Evolutionary conservation across 2,329 filamentous ascomycete species (phyloP), one percentile per base, ranked within the genome.

Genomic region (Fusarium agapanthi): DNA sequence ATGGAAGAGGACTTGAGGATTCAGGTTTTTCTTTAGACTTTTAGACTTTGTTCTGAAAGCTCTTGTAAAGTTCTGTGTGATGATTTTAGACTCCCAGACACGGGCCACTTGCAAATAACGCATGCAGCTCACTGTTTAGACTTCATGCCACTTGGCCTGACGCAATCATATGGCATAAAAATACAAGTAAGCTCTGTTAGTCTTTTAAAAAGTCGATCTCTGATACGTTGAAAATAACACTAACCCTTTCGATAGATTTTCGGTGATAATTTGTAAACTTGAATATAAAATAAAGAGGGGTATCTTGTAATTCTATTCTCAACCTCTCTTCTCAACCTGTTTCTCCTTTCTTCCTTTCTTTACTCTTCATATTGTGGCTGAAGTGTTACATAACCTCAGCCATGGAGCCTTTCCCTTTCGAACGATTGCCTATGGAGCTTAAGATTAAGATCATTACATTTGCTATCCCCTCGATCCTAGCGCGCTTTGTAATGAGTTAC

Each of bases 171-270:
- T 13, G 18, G 30, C 22, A 50, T 20, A 24, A 9, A 14, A 34
- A 5, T 3, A 32, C 2, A 1, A 12, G 7, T 4, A 9, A n/a
- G 12, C 4, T 0, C 2, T 6, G 9, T 30, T 8, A 11, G 26
- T 22, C 4, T 47, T 15, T 30, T 4, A 1, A 4, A 11, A 8
- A 16, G 9, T 11, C 7, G 9, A 30, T 30, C 10, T 16, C 14
- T 15, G 10, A 16, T 22, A 16, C 0, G 7, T n/a, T 15, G 9
- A n/a, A 5, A 30, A 6, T 9, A n/a, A n/a, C 4, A 8, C 2
- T 1, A 5, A 16, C 22, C 3, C 10, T 30, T 47, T 30, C 6
- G 10, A 47, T 22, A 47, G 10, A 16, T 15, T 50, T 34, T 24
- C 11, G 16, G 47, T 6, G 1, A 32, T 4, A 12, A 47, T 11